phyloP scores from a whole-genome alignment of 805 yeast species.

The Metschnikowia continentalis region DNA sequence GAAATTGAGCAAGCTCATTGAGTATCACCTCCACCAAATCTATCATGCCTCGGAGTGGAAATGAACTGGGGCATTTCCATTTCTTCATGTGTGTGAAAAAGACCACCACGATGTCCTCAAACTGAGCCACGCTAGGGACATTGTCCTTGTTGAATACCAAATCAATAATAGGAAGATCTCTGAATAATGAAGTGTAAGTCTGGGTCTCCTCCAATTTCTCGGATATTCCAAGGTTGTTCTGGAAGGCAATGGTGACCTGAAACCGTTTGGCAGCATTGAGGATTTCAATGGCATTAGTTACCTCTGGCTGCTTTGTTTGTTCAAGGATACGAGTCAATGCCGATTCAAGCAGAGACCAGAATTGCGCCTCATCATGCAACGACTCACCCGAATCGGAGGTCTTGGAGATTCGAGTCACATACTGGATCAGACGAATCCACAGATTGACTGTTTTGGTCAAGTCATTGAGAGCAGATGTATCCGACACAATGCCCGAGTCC shows the following conservation, averaged over 20 bases:
- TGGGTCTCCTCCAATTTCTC: conserved; percentile 49
- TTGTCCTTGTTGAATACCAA: conserved; percentile 27
- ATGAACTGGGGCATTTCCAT: conserved; percentile 47
- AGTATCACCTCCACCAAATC: conserved; percentile 64
- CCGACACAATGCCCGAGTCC: conserved; percentile 21
- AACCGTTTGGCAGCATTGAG: conserved; percentile 70
- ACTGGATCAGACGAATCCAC: conserved; percentile 67
- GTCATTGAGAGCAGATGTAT: conserved; percentile 57
- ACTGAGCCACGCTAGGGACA: conserved; percentile 30
- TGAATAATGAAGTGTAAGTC: conserved; percentile 58
- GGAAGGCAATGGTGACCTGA: conserved; percentile 70
- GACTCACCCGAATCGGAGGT: conserved; percentile 54
- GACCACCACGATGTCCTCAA: conserved; percentile 42
- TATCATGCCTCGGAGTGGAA: conserved; percentile 63
- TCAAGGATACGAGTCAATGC: conserved; percentile 52
- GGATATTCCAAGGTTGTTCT: conserved; percentile 64
- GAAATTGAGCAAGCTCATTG: conserved; percentile 46
- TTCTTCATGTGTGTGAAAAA: conserved; percentile 63
- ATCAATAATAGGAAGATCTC: conserved; percentile 66
- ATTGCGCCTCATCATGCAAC: conserved; percentile 59
- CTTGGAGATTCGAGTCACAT: conserved; percentile 50
- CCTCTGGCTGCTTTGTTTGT: conserved; percentile 54
- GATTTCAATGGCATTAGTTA: conserved; percentile 54
- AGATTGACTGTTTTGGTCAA: conserved; percentile 66
- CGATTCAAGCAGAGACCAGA: conserved; percentile 71